phyloP scores from a whole-genome alignment of 225 moss, liverwort and hornwort species.

The Bryoerythrophyllum caledonicum region DNA sequence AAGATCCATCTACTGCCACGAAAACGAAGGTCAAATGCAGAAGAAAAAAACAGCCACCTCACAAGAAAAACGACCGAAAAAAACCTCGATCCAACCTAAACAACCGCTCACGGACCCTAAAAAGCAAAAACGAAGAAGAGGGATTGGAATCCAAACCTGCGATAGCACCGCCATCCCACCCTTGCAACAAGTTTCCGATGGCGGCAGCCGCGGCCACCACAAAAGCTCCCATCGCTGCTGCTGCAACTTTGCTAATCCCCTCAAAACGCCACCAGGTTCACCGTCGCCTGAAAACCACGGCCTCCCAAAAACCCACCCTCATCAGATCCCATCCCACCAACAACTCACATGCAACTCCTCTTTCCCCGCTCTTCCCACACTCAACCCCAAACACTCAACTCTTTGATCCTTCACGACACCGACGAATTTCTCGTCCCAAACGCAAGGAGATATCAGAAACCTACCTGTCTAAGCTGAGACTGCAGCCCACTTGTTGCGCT shows the following conservation, averaged over 20 bases:
- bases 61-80: not conserved
- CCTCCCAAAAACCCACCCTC: not conserved
- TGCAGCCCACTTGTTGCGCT: not conserved
- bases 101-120: not conserved
- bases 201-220: constrained; percentile 40
- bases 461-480: not conserved
- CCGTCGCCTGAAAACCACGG: not conserved
- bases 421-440: not conserved
- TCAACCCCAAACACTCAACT: not conserved
- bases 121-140: not conserved
- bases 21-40: not conserved
- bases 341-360: not conserved
- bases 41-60: not conserved
- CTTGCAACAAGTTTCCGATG: constrained; percentile 47
- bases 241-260: not conserved
- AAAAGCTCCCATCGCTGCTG: constrained; percentile 26
- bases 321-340: not conserved
- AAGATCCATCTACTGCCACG: not conserved
- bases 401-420: no score
- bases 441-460: not conserved
- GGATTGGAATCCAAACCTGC: constrained; percentile 26
- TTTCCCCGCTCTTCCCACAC: not conserved
- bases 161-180: constrained; percentile 51
- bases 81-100: constrained; percentile 11
- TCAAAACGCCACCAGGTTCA: not conserved